These are phyloP conservation scores for Scytalidium sp. DNA, from an alignment of 2,329 filamentous ascomycete species.

Conservation along the genomic window DNA sequence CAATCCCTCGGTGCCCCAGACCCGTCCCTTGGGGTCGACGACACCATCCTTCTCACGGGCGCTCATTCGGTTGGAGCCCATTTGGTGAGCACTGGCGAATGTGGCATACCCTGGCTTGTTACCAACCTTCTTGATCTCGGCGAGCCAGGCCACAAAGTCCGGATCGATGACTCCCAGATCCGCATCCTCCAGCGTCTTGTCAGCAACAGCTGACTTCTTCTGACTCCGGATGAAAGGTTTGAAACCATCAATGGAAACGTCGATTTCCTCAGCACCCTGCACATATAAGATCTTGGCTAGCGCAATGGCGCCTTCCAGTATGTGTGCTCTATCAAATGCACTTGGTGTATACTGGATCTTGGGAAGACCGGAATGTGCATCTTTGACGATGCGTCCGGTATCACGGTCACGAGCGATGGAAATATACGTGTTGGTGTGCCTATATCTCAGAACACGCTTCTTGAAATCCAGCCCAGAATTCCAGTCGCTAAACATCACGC, in stretches of 20 bases:
- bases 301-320: conserved; percentile 68
- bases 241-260: conserved; percentile 59
- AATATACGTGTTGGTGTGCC: conserved; percentile 70
- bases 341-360: conserved; percentile 70
- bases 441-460: conserved; percentile 63
- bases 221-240: conserved; percentile 50
- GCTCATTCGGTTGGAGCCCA: conserved; percentile 76
- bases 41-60: conserved; percentile 44
- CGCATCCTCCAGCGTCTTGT: conserved; percentile 2
- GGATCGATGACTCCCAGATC: conserved; percentile 51
- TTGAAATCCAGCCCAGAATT: conserved; percentile 68
- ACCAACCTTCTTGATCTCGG: conserved; percentile 43
- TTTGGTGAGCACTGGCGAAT: conserved; percentile 76
- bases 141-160: conserved; percentile 60
- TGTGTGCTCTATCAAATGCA: conserved; percentile 67
- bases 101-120: conserved; percentile 47
- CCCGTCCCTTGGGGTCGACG: conserved; percentile 53
- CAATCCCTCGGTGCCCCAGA: conserved; percentile 65
- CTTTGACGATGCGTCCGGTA: conserved; percentile 69
- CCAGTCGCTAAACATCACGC: conserved; percentile 65
- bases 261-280: conserved; percentile 77
- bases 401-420: conserved; percentile 73
- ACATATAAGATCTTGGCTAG: conserved; percentile 76
- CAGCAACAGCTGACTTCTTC: background rate
- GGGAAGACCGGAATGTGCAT: conserved; percentile 62